Base-by-base conservation (phyloP, 2,329 filamentous ascomycete species). In the Venturia asperata region DNA sequence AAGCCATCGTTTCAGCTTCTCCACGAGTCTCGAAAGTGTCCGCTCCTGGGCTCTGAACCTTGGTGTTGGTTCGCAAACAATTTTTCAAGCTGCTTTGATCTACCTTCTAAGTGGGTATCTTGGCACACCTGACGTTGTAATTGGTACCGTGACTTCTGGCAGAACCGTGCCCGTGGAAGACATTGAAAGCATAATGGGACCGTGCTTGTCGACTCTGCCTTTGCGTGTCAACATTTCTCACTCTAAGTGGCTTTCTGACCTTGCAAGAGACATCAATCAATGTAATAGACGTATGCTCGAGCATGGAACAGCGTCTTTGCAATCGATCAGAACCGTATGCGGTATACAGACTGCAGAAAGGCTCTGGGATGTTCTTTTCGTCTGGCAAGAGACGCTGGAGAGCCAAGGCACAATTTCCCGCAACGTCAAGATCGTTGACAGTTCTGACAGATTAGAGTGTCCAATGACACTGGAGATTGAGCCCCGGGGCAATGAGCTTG, bases 141-240 rank as follows among this genome's bases (percentile, higher is more conserved):
- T 96, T 47, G 92, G 92, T 0, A 88, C 86, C 1, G 90, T 96
- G 4, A 89, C 89, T 15, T 96, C 92, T 11, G 92, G 92, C 1
- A 83, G 92, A 64, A 91, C 88, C 1, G 74, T 92, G n/a, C 84
- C 90, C 0, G 73, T 96, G 2, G 72, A 80, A 4, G 84, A 82
- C 0, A 85, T 96, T 42, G 91, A 96, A 68, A 78, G 83, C 1
- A 83, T 92, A 3, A 79, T 93, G 65, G 92, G 92, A 0, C 92
- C 92, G 11, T 94, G 89, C 70, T 86, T 97, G 62, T 80, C 87
- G 1, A 88, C 90, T 0, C 75, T 94, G 7, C 92, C 92, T 1
- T 77, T 91, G 1, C 82, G 91, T n/a, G 75, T 87, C 4, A 80
- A 90, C 66, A 70, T 88, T 0, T 76, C 77, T 1, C 78, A 79